A percentile compares a stretch with the other conserved stretches of the same genome.
Evolutionary conservation across 495 filamentous ascomycete species (phyloP).

Genomic region (Penicillium longicatenatum): DNA sequence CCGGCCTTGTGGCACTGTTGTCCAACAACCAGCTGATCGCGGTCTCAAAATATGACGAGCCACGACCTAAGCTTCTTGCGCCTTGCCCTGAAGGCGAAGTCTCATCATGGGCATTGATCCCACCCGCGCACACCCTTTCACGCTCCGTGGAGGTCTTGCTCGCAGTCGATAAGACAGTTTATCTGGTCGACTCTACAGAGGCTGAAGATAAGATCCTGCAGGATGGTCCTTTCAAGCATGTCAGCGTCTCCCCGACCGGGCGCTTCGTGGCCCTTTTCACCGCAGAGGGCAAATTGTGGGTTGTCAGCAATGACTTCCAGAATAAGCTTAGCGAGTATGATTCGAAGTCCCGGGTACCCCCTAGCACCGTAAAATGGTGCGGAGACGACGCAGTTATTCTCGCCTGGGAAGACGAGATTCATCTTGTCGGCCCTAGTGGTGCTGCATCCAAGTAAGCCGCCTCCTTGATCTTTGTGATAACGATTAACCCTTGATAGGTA

Average conservation of each 20-base stretch:
- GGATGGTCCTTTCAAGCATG: conserved; percentile 89
- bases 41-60: conserved; percentile 88
- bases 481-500: conserved; percentile 52
- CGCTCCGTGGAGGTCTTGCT: conserved; percentile 92
- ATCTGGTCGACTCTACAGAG: conserved; percentile 82
- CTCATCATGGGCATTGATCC: conserved; percentile 85
- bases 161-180: conserved; percentile 81
- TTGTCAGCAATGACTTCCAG: conserved; percentile 93
- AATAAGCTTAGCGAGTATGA: conserved; percentile 90
- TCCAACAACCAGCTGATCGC: conserved; percentile 85
- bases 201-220: conserved; percentile 88
- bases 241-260: conserved; percentile 87
- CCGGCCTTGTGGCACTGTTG: conserved; percentile 90
- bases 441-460: conserved; percentile 62
- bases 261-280: conserved; percentile 86
- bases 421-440: conserved; percentile 84
- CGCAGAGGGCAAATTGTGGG: conserved; percentile 81
- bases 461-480: neutral
- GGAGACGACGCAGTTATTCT: conserved; percentile 93
- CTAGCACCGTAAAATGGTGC: conserved; percentile 92
- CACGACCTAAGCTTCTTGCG: conserved; percentile 80
- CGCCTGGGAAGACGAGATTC: conserved; percentile 98
- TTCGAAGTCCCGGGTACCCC: conserved; percentile 78
- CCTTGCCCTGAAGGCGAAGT: conserved; percentile 75
- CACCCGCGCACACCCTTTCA: conserved; percentile 88